Base-by-base conservation (phyloP, 2,329 filamentous ascomycete genomes). In the Gaeumannomyces tritici region DNA sequence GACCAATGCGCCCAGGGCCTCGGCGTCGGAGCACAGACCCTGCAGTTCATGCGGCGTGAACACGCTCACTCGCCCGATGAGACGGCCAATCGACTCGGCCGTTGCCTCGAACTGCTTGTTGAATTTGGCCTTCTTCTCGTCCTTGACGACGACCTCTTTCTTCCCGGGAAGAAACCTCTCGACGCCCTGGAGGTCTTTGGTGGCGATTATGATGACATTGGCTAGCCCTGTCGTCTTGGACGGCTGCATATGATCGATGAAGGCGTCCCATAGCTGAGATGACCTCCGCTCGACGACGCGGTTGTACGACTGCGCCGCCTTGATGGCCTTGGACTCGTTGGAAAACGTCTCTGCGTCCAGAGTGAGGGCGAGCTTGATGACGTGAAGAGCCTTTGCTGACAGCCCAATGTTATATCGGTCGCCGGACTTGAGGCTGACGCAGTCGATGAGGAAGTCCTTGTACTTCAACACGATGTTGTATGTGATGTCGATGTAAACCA, bases 1-100 rank as follows among this genome's bases (percentile, higher is more conserved):
- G 57, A 96, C 85, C 55, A 96, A 81, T 51, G 90, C 85, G 66
- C 88, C 86, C 64, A 90, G 89, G 8, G 87, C 67, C 6, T 35
- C n/a, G n/a, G 66, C 65, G 63, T 88, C 85, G 61, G 83, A 79
- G 69, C 90, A 91, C 13, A 98, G 76, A 28, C 82, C 77, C 63
- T 86, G 82, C 55, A 98, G 78, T 63, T 93, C 85, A 4, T 81
- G 76, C 0, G 85, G 80, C 26, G 84, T 82, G 69, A 97, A 93
- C 65, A 93, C 89, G 47, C 88, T 88, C 56, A 99, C 77, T 13
- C 89, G 84, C 66, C 92, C 89, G 55, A 98, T 82, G 58, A 96
- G 85, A 64, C 85, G 83, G 24, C 87, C 87, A 28, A 96, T 83
- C 75, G 86, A 74, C 75, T 80, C 67, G 69, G 82, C 69, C 68